A percentile compares a stretch with the other conserved stretches of the same genome.
These are phyloP conservation scores for Populus nigra DNA, from an alignment of 345 rosid genomes.

Conservation along the genomic window DNA sequence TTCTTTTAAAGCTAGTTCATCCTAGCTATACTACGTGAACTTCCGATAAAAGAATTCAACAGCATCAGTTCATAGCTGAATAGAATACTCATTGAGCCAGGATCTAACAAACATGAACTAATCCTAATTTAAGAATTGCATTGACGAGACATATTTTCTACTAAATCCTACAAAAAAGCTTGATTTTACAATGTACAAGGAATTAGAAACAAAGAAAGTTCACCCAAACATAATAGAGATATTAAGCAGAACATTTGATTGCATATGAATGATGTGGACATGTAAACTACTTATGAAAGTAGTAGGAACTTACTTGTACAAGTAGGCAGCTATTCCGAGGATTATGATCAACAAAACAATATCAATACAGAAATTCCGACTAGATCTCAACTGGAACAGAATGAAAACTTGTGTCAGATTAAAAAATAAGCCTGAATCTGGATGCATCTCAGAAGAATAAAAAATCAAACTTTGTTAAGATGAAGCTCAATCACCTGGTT, in stretches of 20 bases:
- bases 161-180: not conserved
- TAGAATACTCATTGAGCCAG: not conserved
- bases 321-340: conserved; percentile 95
- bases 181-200: not conserved
- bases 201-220: not conserved
- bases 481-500: conserved; percentile 60
- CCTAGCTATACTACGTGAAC: conserved; percentile 2
- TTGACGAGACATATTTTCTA: not conserved
- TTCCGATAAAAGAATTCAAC: not conserved
- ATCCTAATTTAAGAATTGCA: not conserved
- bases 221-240: not conserved
- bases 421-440: conserved; percentile 17
- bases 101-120: not conserved
- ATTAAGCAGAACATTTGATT: not conserved
- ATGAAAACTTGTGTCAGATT: conserved; percentile 24
- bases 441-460: conserved; percentile 10
- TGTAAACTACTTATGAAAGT: conserved; percentile 1
- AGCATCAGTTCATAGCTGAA: not conserved
- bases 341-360: conserved; percentile 79
- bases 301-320: conserved; percentile 81
- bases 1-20: not conserved
- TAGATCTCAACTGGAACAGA: conserved; percentile 83
- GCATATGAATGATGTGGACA: not conserved
- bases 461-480: conserved; percentile 12
- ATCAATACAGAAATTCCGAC: conserved; percentile 97